A percentile compares a stretch with the other conserved stretches of the same genome.
Evolutionary conservation across 1,284 basidiomycete genomes (phyloP).

Genomic region (Cutaneotrichosporon sp.): DNA sequence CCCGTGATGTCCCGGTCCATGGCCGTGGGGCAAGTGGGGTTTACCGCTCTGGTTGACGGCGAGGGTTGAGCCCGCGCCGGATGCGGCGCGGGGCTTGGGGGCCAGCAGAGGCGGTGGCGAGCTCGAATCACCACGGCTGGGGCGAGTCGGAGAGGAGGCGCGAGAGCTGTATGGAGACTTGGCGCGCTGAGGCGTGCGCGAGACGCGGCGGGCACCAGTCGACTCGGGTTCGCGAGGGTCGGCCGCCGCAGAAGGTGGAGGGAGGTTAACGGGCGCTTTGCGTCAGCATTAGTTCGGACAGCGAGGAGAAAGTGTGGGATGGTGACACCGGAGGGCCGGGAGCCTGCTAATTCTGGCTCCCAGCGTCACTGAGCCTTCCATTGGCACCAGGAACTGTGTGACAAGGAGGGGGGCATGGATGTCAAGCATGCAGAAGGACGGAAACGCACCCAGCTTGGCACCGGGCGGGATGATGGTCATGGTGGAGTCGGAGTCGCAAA

Average conservation of each 20-base stretch:
- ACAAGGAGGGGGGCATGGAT: neutral
- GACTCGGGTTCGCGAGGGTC: conserved; percentile 46
- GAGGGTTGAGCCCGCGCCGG: neutral
- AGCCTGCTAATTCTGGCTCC: too few relatives aligned
- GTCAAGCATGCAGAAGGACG: neutral
- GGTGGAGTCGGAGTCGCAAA: neutral
- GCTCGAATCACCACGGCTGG: conserved; percentile 4
- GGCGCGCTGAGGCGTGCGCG: conserved; percentile 34
- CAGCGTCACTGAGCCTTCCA: too few relatives aligned
- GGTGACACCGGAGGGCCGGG: neutral
- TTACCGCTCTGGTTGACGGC: neutral
- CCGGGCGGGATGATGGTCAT: conserved; percentile 39
- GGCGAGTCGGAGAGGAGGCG: conserved; percentile 26
- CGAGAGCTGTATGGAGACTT: conserved; percentile 36
- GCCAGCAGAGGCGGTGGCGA: conserved; percentile 19
- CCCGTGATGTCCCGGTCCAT: neutral
- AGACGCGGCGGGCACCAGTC: conserved; percentile 16
- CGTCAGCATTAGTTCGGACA: too few relatives aligned
- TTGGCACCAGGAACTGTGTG: neutral
- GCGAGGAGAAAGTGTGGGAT: neutral
- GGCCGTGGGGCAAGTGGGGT: neutral
- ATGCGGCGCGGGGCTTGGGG: conserved; percentile 12
- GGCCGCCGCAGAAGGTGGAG: conserved; percentile 39
- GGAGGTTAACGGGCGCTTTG: conserved; percentile 40
- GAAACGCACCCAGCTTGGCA: conserved; percentile 38